Conservation (phyloP, 495 filamentous ascomycete species). For the Penicillium silybi region DNA sequence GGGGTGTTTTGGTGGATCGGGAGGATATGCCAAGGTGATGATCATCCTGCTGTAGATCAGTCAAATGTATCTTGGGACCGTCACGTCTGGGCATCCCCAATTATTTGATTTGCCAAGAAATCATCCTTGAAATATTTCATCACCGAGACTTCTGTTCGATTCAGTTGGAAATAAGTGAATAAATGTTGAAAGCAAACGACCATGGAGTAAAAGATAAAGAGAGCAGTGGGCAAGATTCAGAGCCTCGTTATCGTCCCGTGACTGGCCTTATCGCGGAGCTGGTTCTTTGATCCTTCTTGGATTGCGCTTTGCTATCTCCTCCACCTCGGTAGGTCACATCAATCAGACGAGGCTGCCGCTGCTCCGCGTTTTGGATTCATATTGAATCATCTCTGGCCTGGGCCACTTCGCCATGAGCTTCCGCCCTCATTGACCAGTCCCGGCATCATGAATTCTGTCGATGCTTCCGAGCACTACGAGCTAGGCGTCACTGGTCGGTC, state of each 20-base stretch:
- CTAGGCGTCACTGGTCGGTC: constrained; percentile 30
- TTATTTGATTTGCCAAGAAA: neutral
- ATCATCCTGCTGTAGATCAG: neutral
- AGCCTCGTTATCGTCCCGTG: constrained; percentile 8
- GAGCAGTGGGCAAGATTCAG: neutral
- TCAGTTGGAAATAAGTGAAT: too few species aligned
- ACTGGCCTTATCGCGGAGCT: constrained; percentile 19
- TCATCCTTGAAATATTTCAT: too few species aligned
- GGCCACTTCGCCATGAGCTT: constrained; percentile 11
- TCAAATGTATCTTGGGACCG: neutral
- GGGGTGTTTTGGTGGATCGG: neutral
- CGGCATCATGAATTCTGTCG: constrained; percentile 74
- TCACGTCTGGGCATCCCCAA: neutral
- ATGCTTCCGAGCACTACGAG: constrained; percentile 84
- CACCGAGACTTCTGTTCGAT: too few species aligned
- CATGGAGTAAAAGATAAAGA: neutral
- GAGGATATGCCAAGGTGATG: neutral
- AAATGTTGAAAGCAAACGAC: too few species aligned
- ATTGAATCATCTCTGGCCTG: constrained; percentile 2
- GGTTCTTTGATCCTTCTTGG: neutral
- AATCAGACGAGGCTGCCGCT: neutral
- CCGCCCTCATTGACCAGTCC: constrained; percentile 5
- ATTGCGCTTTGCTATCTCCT: neutral
- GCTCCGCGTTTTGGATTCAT: neutral
- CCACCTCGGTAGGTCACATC: neutral